phyloP scores from a whole-genome alignment of 441 rosid species.

The Sinapis alba region DNA sequence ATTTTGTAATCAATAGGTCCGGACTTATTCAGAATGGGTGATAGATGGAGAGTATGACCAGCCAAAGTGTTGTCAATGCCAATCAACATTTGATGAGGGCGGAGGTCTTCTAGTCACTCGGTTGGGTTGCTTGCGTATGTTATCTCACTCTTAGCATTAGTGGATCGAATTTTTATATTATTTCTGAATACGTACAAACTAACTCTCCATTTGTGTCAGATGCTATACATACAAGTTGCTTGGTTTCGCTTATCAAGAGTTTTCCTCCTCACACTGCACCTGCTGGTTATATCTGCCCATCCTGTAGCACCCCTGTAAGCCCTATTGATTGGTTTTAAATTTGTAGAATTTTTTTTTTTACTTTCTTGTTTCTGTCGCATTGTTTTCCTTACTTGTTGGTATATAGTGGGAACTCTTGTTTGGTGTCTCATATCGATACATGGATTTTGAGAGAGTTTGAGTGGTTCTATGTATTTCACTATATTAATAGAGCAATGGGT shows the following conservation, averaged over 20 bases:
- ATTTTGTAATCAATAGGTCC: conserved; percentile 54
- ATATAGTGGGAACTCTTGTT: neutral
- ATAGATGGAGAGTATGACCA: conserved; percentile 98
- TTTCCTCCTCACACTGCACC: conserved; percentile 97
- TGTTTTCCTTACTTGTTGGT: neutral
- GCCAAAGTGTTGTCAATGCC: conserved; percentile 96
- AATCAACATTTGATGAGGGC: conserved; percentile 70
- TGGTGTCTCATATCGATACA: conserved; percentile 3
- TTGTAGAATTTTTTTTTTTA: neutral
- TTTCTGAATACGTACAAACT: neutral
- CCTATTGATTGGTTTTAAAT: conserved; percentile 2
- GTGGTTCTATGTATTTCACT: neutral
- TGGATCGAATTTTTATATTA: conserved; percentile 10
- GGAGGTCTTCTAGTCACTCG: conserved; percentile 74
- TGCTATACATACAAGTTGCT: conserved; percentile 87
- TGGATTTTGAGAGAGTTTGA: neutral
- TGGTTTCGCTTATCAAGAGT: conserved; percentile 78
- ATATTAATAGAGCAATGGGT: neutral
- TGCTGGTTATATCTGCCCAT: conserved; percentile 91
- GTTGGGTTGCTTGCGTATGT: conserved; percentile 98
- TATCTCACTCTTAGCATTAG: conserved; percentile 25
- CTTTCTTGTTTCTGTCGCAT: neutral
- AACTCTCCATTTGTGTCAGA: conserved; percentile 51
- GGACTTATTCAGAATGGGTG: conserved; percentile 99
- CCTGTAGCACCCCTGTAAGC: conserved; percentile 83